Evolutionary conservation across 2,329 filamentous ascomycete genomes (phyloP), one percentile per base, ranked within the genome.

Genomic region (Claviceps arundinis): DNA sequence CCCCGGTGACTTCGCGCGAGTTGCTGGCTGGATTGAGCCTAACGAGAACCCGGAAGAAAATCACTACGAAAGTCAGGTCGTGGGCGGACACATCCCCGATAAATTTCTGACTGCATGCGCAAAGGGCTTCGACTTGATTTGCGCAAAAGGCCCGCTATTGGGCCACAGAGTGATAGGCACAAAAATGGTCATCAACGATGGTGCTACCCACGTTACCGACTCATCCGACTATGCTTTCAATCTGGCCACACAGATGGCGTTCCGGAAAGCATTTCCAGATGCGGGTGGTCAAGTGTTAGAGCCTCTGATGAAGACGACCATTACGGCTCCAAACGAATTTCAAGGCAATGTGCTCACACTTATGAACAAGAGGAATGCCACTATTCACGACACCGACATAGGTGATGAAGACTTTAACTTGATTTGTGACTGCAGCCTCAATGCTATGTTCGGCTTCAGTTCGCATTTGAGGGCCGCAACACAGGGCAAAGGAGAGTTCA

Each of bases 401-500:
- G 90, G 90, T 37, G 76, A 83, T 16, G 93, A 98, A 64, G 93
- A 98, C 64, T 97, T 98, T 64, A 95, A 88, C 5, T 78, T 97
- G 54, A 81, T 84, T 52, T 90, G 89, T 26, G 93, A 97, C 71
- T 95, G 89, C 74, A 90, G 85, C 66, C 71, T 98, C 66, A 95
- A 97, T 68, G 82, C 85, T 67, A 98, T 98, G 93, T 98, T 98
- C 67, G 93, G 93, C 57, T 97, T 98, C 73, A 90, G 84, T 63
- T 87, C 84, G 43, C 87, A 95, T 70, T 72, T 98, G 59, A 81
- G 93, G 61, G 93, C 93, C 14, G 87, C 90, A 22, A 97, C 90
- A 2, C 93, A 98, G 73, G 93, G 93, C 56, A 98, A 98, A 78
- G 93, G 93, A 62, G 93, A 98, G 73, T 98, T 96, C 66, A 86